Percentiles rank a stretch among this genome's conserved stretches.
These are phyloP conservation scores for Rhizophagus prolifer DNA, from an alignment of 192 early-diverging fungal genomes.

Conservation along the genomic window DNA sequence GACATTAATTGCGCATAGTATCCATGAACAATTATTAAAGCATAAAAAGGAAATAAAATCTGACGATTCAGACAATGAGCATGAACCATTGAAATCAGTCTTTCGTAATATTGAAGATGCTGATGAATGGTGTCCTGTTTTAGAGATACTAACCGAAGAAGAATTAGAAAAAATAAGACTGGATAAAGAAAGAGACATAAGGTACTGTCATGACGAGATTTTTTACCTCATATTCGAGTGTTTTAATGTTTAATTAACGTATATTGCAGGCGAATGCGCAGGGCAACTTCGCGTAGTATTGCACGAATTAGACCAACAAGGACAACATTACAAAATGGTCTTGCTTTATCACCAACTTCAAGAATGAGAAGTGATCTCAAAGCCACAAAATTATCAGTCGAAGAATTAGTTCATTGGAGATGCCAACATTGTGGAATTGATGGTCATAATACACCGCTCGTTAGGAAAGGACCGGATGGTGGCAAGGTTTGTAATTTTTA, in stretches of 20 bases:
- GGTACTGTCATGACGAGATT: constrained; percentile 38
- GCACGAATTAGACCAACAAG: not conserved
- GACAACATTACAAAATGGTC: not conserved
- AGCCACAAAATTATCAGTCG: constrained; percentile 23
- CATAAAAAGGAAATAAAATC: constrained; percentile 51
- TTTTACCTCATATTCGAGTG: not conserved
- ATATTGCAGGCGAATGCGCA: constrained; percentile 37
- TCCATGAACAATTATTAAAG: constrained; percentile 71
- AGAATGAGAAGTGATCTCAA: constrained; percentile 6
- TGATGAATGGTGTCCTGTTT: constrained; percentile 51
- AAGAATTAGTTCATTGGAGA: constrained; percentile 35
- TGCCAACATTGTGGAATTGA: constrained; percentile 43
- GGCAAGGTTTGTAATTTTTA: constrained; percentile 30
- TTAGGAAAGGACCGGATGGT: constrained; percentile 42
- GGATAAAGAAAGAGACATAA: constrained; percentile 54
- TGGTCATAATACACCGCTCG: constrained; percentile 35
- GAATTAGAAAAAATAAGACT: constrained; percentile 61
- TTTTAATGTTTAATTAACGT: not conserved
- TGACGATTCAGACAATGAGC: constrained; percentile 46
- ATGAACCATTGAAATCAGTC: constrained; percentile 43
- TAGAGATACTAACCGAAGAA: constrained; percentile 57
- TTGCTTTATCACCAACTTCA: not conserved
- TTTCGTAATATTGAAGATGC: constrained; percentile 51
- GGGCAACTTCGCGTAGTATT: constrained; percentile 34
- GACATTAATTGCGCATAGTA: constrained; percentile 69